These are phyloP conservation scores for Boechera divaricarpa DNA, from an alignment of 345 rosid species.

Conservation along the genomic window DNA sequence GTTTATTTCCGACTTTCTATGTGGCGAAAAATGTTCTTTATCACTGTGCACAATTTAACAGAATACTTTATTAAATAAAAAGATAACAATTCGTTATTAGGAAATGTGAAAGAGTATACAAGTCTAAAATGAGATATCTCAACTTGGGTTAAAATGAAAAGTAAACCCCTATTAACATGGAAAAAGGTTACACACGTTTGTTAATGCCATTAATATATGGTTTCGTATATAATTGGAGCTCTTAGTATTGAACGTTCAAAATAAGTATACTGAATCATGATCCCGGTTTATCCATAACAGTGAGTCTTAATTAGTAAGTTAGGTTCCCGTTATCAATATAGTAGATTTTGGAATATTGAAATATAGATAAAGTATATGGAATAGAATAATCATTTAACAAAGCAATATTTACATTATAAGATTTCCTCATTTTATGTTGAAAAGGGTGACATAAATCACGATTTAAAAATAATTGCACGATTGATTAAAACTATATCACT, in stretches of 20 bases:
- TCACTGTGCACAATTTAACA: slow-evolving; percentile 6
- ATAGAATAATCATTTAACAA: neutral
- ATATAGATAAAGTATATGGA: neutral
- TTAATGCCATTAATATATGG: neutral
- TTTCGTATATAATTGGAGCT: neutral
- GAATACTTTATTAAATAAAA: neutral
- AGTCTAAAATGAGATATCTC: slow-evolving; percentile 11
- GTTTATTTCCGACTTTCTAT: slow-evolving; percentile 18
- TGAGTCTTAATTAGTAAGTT: neutral
- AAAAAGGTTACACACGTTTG: neutral
- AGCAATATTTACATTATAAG: no score
- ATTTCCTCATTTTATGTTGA: neutral
- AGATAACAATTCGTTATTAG: neutral
- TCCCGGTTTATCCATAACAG: neutral
- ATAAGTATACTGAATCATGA: slow-evolving; percentile 1
- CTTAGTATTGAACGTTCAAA: slow-evolving; percentile 9
- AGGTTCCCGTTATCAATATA: neutral
- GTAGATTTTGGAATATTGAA: neutral
- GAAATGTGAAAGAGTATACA: slow-evolving; percentile 15
- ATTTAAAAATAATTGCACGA: neutral
- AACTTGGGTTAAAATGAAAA: slow-evolving; percentile 12
- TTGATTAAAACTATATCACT: neutral
- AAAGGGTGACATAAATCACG: neutral
- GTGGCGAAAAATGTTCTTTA: neutral
- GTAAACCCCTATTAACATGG: neutral